Percentiles rank a stretch among this genome's conserved stretches.
Evolutionary conservation across 2,329 filamentous ascomycete species (phyloP).

Genomic region (Penicillium sp.): DNA sequence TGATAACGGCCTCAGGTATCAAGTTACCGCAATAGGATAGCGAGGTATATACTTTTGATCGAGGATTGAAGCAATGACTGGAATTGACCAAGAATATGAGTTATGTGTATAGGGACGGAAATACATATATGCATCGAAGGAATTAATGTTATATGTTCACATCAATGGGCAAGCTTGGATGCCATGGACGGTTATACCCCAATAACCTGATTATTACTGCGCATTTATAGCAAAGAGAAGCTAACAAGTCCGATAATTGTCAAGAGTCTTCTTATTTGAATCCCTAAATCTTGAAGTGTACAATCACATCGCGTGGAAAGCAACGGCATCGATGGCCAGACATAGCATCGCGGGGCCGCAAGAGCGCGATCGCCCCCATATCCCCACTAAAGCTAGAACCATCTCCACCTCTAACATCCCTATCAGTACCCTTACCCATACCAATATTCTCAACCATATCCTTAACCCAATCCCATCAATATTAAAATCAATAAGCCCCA

Average conservation of each 20-base stretch:
- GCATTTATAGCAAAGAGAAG: neutral
- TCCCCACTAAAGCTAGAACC: neutral
- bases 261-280: too few species aligned
- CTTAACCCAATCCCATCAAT: slow-evolving; percentile 7
- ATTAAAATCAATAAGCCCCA: neutral
- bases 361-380: neutral
- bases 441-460: neutral
- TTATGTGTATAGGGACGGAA: too few species aligned
- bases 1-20: slow-evolving; percentile 16
- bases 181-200: neutral
- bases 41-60: neutral
- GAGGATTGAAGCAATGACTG: neutral
- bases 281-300: too few species aligned
- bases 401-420: neutral
- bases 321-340: too few species aligned
- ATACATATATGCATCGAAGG: too few species aligned
- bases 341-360: too few species aligned
- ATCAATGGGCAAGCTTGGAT: neutral
- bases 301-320: too few species aligned
- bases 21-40: slow-evolving; percentile 6
- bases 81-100: neutral
- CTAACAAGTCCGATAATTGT: neutral
- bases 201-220: neutral
- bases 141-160: too few species aligned
- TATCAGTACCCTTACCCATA: neutral